Conservation (phyloP, 192 early-diverging fungal genomes). For the Geranomyces variabilis region DNA sequence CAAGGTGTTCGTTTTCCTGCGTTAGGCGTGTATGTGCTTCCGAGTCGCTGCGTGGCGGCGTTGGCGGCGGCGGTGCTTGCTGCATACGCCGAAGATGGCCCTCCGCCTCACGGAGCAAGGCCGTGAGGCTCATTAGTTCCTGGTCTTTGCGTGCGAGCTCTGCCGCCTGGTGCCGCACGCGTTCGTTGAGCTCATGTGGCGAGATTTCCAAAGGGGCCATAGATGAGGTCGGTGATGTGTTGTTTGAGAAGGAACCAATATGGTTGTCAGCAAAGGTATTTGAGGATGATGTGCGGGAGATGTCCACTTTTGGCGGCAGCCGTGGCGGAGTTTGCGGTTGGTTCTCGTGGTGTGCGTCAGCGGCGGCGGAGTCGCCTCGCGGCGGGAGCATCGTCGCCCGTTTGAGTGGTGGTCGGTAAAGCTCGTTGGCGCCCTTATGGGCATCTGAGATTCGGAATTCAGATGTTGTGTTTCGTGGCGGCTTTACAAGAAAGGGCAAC, state of each 20-base stretch:
- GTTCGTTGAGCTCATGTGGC: not conserved
- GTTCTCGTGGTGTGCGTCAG: not conserved
- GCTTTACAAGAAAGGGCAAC: too few species aligned
- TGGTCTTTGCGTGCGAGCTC: slow-evolving; percentile 24
- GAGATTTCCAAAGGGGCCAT: not conserved
- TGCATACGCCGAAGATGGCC: slow-evolving; percentile 19
- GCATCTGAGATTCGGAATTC: not conserved
- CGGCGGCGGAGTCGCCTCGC: not conserved
- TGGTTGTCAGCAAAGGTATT: not conserved
- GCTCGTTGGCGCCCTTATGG: not conserved
- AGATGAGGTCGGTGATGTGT: not conserved
- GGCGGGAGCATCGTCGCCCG: not conserved
- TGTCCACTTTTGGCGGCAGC: not conserved
- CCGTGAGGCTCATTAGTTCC: slow-evolving; percentile 15
- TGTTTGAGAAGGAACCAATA: not conserved
- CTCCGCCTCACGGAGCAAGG: slow-evolving; percentile 22
- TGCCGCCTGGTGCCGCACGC: slow-evolving; percentile 5
- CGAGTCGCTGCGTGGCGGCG: slow-evolving; percentile 17
- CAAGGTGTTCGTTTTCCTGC: slow-evolving; percentile 17
- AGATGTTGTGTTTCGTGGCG: not conserved
- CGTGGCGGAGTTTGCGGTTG: not conserved
- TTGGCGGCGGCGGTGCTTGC: slow-evolving; percentile 8
- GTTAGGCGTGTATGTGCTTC: slow-evolving; percentile 4
- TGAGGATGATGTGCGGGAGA: not conserved
- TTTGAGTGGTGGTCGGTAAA: not conserved